Base-by-base conservation (phyloP, 257 asterid genomes). In the Nicotiana knightiana region DNA sequence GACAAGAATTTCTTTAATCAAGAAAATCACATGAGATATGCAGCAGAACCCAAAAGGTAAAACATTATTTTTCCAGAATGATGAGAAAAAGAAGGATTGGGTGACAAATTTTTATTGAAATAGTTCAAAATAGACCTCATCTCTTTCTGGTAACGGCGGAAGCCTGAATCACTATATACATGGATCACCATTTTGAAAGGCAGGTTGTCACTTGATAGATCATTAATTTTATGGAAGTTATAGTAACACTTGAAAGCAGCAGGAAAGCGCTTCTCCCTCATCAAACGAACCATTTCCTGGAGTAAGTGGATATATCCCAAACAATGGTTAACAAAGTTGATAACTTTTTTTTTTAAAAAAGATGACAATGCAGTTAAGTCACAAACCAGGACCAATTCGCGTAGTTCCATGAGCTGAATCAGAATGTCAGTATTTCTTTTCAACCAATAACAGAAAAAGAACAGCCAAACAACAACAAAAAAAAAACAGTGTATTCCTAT, bases 141-240 rank as follows among this genome's bases (percentile, higher is more conserved):
- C 89, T 96, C 98, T 89, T 91, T 94, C 87, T 94, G 99, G 88
- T 94, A 96, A 81, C 96, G 91, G 81, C 98, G 89, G 81, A 96
- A 96, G 83, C 91, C 93, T 81, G 97, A 96, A 87, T 96, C 99
- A 64, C 96, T 91, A 82, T 89, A 93, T 64, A 96, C 97, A 82
- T 96, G 99, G 85, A 96, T 89, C 85, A 94, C 97, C 99, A 96
- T 93, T 92, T 93, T 96, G 89, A 91, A 92, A 88, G 92, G 87
- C 87, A 94, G 95, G 87, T 91, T 88, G 82, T 93, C 95, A 81
- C 87, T 90, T 76, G 97, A 82, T 76, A 86, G 80, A 62, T 93
- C 88, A 82, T 88, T 83, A 75, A 87, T 80, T 84, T 93, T 94
- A 35, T 94, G 93, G 71, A 92, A 94, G 91, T 96, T 94, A 81